Evolutionary conservation across 73 alveolate species (phyloP), one percentile per base, ranked within the genome.

Genomic region (Paramecium tetraurelia): DNA sequence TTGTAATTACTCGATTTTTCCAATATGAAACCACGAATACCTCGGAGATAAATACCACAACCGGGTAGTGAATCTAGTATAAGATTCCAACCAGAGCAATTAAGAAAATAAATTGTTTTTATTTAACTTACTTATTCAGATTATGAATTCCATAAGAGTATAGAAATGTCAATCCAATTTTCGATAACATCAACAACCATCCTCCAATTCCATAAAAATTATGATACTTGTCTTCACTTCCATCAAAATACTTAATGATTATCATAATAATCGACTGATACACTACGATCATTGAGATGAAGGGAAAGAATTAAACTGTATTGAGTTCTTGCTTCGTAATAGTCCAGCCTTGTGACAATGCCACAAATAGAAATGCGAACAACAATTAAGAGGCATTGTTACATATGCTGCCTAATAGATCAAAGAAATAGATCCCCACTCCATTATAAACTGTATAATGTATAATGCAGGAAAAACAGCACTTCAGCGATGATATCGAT

Each of bases 201-300:
- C 90, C 90, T 1, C 90, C 90, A 44, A 80, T 43, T 20, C 90
- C 90, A 80, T 80, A 80, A 80, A 80, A 80, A 80, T 80, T 80
- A 80, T 80, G 90, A 48, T 80, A 80, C 46, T 80, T 44, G 16
- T 80, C 90, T 24, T 44, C 90, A 31, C 75, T 80, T 18, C 57
- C 90, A 80, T 80, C 75, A 24, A 31, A 80, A 29, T 44, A 48
- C 29, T 80, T 80, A 20, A 80, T 80, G 22, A 80, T 48, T 1
- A 41, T 11, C 57, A 80, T 43, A 44, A 80, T 44, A 24, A 80
- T 16, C 0, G 90, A 44, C 12, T 80, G 5, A 44, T 41, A 48
- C 46, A 80, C 20, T 6, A 80, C 57, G 0, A 80, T n/a, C 50
- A 48, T 43, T 12, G 44, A 44, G 7, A 40, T 11, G 27, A 44